A percentile compares a stretch with the other conserved stretches of the same genome.
These are phyloP conservation scores for Vigna radiata DNA, from an alignment of 306 rosid species.

Conservation along the genomic window DNA sequence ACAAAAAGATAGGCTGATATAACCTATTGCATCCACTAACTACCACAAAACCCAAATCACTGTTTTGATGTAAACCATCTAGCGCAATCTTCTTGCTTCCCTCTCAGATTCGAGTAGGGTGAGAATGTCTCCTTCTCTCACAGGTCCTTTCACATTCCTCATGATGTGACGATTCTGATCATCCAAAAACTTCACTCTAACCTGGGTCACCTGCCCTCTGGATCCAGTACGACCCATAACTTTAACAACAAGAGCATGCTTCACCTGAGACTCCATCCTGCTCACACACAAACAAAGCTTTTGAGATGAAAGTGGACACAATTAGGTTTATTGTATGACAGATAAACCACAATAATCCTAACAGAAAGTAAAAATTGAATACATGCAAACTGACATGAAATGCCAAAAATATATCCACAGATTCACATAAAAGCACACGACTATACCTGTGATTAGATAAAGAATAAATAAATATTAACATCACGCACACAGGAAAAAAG, in stretches of 20 bases:
- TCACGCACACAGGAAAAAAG: background rate
- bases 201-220: constrained; percentile 22
- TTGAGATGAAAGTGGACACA: background rate
- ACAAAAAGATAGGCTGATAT: background rate
- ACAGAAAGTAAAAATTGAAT: background rate
- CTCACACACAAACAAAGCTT: background rate
- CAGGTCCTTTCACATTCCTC: constrained; percentile 14
- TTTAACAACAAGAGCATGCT: constrained; percentile 2
- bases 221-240: constrained; percentile 18
- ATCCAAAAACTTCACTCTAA: constrained; percentile 24
- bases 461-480: background rate
- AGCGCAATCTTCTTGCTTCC: constrained; percentile 27
- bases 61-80: background rate
- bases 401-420: background rate
- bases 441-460: background rate
- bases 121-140: constrained; percentile 21
- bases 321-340: background rate
- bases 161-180: constrained; percentile 12
- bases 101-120: constrained; percentile 14
- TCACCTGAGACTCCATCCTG: constrained; percentile 28
- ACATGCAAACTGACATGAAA: background rate
- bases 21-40: background rate
- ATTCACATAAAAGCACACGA: background rate
- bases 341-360: background rate
- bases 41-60: background rate